Evolutionary conservation across 2,329 filamentous ascomycete species (phyloP), one percentile per base, ranked within the genome.

Genomic region (Grosmannia penicillata): DNA sequence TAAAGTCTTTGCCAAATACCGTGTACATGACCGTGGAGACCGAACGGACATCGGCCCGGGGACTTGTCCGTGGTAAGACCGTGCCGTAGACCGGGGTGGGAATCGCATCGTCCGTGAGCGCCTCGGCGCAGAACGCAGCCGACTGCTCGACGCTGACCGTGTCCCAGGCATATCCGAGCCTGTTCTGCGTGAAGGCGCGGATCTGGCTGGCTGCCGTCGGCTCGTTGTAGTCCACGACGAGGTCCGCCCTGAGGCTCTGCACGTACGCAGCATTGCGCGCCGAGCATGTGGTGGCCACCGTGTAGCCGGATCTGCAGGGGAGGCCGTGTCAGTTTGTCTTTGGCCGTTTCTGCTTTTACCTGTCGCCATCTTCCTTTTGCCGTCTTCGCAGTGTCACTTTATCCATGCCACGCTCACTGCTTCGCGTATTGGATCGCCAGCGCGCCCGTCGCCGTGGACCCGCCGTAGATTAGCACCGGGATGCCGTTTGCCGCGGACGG

Each of bases 231-330:
- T 72, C 64, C 45, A 70, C 67, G 6, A 52, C 55, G 5, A 51
- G 48, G 6, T 54, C 56, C 1, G 68, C 68, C 1, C 68, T 68
- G 24, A 53, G 57, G 0, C 40, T 40, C 26, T 54, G 51, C n/a
- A 58, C 60, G 2, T 66, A 53, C 3, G 56, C 56, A 36, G 56
- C 57, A 44, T 66, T 69, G 25, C 43, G 38, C 0, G 60, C 54
- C 0, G 64, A 65, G 44, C 60, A 63, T 1, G 63, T 67, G 0
- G 62, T 53, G n/a, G 68, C 58, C 4, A 60, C 56, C 0, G 43
- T 51, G 14, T 58, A 51, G 0, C 65, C 63, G 13, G 59, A 43
- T 7, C 45, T 52, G 14, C n/a, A 17, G 7, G 5, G 6, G 6
- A 17, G 22, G 19, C 15, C 13, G 21, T 33, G 14, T n/a, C 13